Base-by-base conservation (phyloP, 2,329 filamentous ascomycete genomes). In the Cladosporium sp. region DNA sequence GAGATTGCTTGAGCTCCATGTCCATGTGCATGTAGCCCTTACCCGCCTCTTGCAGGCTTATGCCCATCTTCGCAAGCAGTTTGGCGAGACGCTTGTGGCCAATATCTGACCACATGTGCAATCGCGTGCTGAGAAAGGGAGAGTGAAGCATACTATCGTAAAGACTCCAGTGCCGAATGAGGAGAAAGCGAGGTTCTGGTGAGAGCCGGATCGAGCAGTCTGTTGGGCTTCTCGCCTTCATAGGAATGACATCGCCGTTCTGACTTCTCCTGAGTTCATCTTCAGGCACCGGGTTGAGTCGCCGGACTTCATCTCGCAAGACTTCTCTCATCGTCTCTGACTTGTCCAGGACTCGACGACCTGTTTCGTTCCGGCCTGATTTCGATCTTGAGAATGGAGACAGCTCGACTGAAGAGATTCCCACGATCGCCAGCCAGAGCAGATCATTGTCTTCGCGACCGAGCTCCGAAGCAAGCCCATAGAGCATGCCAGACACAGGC, bases 141-240 rank as follows among this genome's bases (percentile, higher is more conserved):
- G 91, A 96, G 68, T 98, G 93, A 10, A 97, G 79, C 93, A 98
- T 97, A 68, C 90, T 95, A 65, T 98, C 93, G 69, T 97, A 97
- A 11, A 98, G 76, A 61, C 89, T 95, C 93, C 93, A 98, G 68
- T 98, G 93, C 33, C 93, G 80, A 49, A 97, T 88, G 0, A 98
- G 80, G 22, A 97, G 79, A 61, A 98, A 95, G 38, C 88, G 86
- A 9, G 93, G 95, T 66, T 98, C 93, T 0, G 93, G 93, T 0
- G 91, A 95, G 37, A 98, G 75, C 18, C 91, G 84, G 60, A 98
- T 97, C 46, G 89, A 87, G 9, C 84, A 95, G 69, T 98, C 93
- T 51, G 91, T 92, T 5, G 93, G 89, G 57, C 87, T 93, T 56
- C 87, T 80, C 7, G 90, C 91, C 18, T 89, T 90, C 0, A 89